Percentiles rank a stretch among this genome's conserved stretches.
These are phyloP conservation scores for Boletus pseudopeckii DNA, from an alignment of 768 basidiomycete species.

Conservation along the genomic window DNA sequence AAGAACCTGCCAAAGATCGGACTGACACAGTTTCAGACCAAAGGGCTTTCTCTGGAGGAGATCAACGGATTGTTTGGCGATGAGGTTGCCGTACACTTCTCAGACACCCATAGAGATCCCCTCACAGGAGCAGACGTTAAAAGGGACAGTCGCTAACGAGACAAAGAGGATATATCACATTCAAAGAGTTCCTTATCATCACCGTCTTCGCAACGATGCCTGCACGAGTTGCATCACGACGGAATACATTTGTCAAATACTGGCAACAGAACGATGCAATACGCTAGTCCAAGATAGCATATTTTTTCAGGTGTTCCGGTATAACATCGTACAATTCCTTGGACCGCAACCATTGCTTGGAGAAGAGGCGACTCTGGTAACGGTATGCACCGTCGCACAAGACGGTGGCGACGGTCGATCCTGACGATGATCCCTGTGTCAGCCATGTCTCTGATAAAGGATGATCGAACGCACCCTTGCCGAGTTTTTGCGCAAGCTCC, in stretches of 20 bases:
- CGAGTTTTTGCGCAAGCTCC: slow-evolving; percentile 81
- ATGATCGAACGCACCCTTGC: slow-evolving; percentile 53
- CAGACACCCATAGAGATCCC: background rate
- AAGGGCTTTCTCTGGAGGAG: background rate
- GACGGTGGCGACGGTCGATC: slow-evolving; percentile 82
- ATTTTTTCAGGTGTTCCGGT: slow-evolving; percentile 82
- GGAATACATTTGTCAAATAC: background rate
- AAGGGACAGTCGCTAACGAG: background rate
- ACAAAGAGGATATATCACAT: background rate
- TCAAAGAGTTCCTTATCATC: background rate
- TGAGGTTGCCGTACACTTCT: background rate
- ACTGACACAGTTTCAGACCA: background rate
- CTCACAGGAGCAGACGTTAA: background rate
- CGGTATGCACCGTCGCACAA: slow-evolving; percentile 96
- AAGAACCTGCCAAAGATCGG: background rate
- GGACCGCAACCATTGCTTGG: slow-evolving; percentile 81
- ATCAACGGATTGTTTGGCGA: slow-evolving; percentile 1
- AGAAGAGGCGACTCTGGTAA: slow-evolving; percentile 95
- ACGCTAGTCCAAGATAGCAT: slow-evolving; percentile 73
- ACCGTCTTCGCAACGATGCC: background rate
- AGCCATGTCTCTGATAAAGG: background rate
- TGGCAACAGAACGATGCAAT: background rate
- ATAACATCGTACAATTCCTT: slow-evolving; percentile 79
- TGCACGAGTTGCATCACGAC: background rate
- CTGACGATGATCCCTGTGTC: slow-evolving; percentile 35